A percentile compares a stretch with the other conserved stretches of the same genome.
phyloP scores from a whole-genome alignment of 2,329 filamentous ascomycete species.

The Sporothrix globosa region DNA sequence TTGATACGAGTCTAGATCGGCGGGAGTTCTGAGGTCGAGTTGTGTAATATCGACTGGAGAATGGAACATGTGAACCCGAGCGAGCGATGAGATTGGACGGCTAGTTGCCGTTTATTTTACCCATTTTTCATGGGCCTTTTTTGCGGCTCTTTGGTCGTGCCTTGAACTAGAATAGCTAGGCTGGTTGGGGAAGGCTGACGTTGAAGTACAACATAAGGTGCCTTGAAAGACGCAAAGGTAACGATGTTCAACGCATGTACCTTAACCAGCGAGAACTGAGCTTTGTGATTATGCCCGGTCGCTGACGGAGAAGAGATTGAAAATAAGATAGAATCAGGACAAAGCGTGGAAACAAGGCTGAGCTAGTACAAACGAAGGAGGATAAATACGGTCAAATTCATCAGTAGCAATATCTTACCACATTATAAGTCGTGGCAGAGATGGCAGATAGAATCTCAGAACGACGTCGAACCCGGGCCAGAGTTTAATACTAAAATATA shows the following conservation, averaged over 20 bases:
- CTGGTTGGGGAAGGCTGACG: slow-evolving; percentile 6
- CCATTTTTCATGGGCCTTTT: not conserved
- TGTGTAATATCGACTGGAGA: slow-evolving; percentile 8
- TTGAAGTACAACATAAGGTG: not conserved
- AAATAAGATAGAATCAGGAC: not conserved
- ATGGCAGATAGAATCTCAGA: no score
- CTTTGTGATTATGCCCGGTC: not conserved
- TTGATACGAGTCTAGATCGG: slow-evolving; percentile 21
- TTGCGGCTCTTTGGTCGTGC: not conserved
- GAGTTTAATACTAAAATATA: no score
- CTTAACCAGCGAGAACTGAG: not conserved
- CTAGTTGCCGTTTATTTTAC: not conserved
- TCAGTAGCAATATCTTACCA: not conserved
- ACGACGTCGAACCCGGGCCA: no score
- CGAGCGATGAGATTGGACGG: slow-evolving; percentile 19
- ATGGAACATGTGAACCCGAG: slow-evolving; percentile 16
- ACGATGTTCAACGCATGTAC: not conserved
- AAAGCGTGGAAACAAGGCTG: not conserved
- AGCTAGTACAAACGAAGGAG: not conserved
- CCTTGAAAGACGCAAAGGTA: not conserved
- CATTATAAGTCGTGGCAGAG: not conserved
- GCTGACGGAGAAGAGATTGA: not conserved
- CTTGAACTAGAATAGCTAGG: not conserved
- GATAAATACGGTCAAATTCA: not conserved
- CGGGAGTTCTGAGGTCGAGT: not conserved